Base-by-base conservation (phyloP, 768 basidiomycete species). In the Kwoniella mangroviensis region DNA sequence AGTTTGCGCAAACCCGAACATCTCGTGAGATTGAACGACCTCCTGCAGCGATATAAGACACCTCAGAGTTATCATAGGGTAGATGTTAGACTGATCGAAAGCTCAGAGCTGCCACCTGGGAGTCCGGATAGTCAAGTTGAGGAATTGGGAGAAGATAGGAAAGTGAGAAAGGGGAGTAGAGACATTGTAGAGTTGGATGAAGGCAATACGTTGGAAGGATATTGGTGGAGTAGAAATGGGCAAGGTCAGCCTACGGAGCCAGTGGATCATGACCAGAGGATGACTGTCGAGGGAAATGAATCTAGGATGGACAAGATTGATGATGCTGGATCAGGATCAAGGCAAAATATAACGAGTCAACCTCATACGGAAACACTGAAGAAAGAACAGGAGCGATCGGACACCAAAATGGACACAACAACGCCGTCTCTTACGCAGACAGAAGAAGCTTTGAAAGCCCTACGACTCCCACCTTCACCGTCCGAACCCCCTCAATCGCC, bases 41-140 rank as follows among this genome's bases (percentile, higher is more conserved):
- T 78, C 1, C 65, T 78, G 19, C 71, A 74, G 13, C 42, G 74
- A 26, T 78, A 71, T 43, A 60, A 71, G 13, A 78, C 77, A 24
- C 77, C 77, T 6, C 72, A 70, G 52, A 69, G 69, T 19, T 78
- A 78, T 68, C 77, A 78, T 61, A 53, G 77, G 4, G 62, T 78
- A 17, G 77, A 78, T 67, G 73, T 76, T 12, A 52, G 77, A 15
- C 19, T 70, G 17, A 71, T 78, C 15, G 65, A 71, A 5, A 78
- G 77, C 62, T 70, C 68, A 3, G 77, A 78, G 63, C 24, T 78
- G 41, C 77, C 77, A 24, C 60, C 59, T 17, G 63, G 62, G 28
- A 65, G 49, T 59, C 71, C 71, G 7, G 59, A 62, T 51, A 65
- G 63, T 61, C 17, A 60, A 21, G 40, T 9, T 15, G 24, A 13